Conservation (phyloP, 768 basidiomycete species). For the Mycena vulgaris region DNA sequence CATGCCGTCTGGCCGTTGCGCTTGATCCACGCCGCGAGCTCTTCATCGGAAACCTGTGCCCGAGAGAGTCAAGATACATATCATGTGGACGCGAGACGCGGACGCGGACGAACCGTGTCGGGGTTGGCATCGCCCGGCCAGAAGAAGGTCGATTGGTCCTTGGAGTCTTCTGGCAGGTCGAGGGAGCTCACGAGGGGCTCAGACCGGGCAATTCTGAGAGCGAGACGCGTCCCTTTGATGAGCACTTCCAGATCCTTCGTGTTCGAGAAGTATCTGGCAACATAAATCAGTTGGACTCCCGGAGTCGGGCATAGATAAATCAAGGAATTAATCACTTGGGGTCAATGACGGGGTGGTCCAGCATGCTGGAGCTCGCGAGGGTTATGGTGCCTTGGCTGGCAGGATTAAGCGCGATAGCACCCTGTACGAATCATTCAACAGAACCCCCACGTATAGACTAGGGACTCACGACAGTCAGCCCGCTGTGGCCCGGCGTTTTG, state of each 20-base stretch:
- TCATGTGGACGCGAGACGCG: background rate
- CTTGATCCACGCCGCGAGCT: slow-evolving; percentile 24
- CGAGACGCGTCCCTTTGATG: slow-evolving; percentile 39
- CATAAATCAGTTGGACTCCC: background rate
- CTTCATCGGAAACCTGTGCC: slow-evolving; percentile 20
- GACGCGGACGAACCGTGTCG: slow-evolving; percentile 19
- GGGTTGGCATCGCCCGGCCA: slow-evolving; percentile 42
- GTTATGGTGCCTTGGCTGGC: slow-evolving; percentile 28
- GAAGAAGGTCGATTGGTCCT: slow-evolving; percentile 33
- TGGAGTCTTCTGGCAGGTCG: slow-evolving; percentile 22
- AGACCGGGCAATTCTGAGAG: slow-evolving; percentile 39
- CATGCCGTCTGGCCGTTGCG: slow-evolving; percentile 32
- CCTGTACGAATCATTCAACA: background rate
- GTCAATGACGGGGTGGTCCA: slow-evolving; percentile 29
- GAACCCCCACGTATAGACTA: background rate
- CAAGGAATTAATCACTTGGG: slow-evolving; percentile 26
- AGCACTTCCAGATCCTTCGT: slow-evolving; percentile 38
- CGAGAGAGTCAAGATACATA: background rate
- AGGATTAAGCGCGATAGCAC: slow-evolving; percentile 17
- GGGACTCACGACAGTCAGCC: slow-evolving; percentile 18
- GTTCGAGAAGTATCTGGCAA: slow-evolving; percentile 37
- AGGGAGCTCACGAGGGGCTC: slow-evolving; percentile 29
- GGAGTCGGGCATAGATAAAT: background rate
- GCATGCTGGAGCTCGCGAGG: slow-evolving; percentile 17
- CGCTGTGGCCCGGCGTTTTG: slow-evolving; percentile 16